Base-by-base conservation (phyloP, 257 asterid species). In the Rauvolfia tetraphylla region DNA sequence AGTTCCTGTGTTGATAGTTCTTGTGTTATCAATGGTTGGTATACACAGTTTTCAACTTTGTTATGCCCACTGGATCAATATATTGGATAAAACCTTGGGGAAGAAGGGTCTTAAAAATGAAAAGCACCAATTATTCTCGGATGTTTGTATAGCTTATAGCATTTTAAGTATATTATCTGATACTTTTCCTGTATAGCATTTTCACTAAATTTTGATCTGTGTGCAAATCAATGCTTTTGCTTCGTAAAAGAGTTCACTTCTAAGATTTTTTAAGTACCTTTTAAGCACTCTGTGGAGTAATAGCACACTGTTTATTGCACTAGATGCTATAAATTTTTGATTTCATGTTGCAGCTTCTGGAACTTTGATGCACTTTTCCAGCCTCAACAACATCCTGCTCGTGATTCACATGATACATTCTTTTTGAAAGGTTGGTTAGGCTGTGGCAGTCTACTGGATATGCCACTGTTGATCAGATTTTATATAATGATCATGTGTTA, bases 361-460 rank as follows among this genome's bases (percentile, higher is more conserved):
- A 95, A 95, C 79, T 95, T 95, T 72, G 99, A 95, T 73, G 96
- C 97, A n/a, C 97, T 95, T 78, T 93, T 93, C 90, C 99, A 95
- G 88, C 97, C 98, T 18, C 98, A 95, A 68, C 99, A 95, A 80
- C 99, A 95, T 77, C 99, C 99, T 51, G 99, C 99, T 71, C 97
- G 99, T 78, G 98, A 95, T 90, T 95, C 99, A 71, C 99, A 93
- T 33, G 99, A 95, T 82, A 93, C 99, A 25, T 95, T 95, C 90
- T 95, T 95, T 84, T 79, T 95, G 80, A 90, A 90, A 90, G 98
- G 98, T 89, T 69, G 62, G 81, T 54, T 76, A 61, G 36, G 20
- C 61, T 65, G 51, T 77, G 34, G 23, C 25, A 82, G 31, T 63
- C 18, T 57, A 76, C 81, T 82, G 33, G 57, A 72, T 81, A 46